Evolutionary conservation across 1,284 basidiomycete genomes (phyloP), one percentile per base, ranked within the genome.

Genomic region (Cryptococcus sp.): DNA sequence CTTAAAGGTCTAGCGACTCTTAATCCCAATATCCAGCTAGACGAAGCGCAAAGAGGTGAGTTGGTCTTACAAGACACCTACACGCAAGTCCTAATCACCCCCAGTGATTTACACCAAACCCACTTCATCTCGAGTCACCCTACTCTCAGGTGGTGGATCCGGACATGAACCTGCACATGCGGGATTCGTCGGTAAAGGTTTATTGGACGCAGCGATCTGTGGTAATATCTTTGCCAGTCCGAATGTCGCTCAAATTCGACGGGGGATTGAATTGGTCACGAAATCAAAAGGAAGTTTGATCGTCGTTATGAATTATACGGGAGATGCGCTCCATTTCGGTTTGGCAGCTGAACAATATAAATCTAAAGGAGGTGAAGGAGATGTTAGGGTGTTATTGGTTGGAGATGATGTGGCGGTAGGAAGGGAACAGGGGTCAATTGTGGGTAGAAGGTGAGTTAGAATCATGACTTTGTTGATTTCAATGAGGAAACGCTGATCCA

Each of bases 401-500:
- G 90, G 87, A 6, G 93, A 97, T 72, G 93, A 97, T 73, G 90
- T 94, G 13, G 86, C 90, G 2, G 92, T 97, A 13, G 87, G 88
- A 3, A 82, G 81, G 61, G 59, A 70, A 51, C 76, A 78, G 59
- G 77, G 76, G 10, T 63, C 65, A 15, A 72, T 78, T 42, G 76
- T 78, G 42, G 76, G 77, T n/a, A 64, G 76, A 50, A 60, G 72
- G 68, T 70, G 55, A 65, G 68, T 64, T n/a, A 15, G 33, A 36
- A 46, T 54, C 15, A 56, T 86, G 13, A 5, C 54, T 31, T 14
- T 49, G 47, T 14, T 11, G 5, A 5, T 23, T 14, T 7, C 36
- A 34, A 14, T 42, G 45, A 37, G 38, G 10, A 15, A 11, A 13
- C 14, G 56, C 58, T 62, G 49, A 60, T 53, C 5, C 7, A 23